A percentile compares a stretch with the other conserved stretches of the same genome.
phyloP scores from a whole-genome alignment of 768 basidiomycete species.

The Hypsizygus marmoreus region DNA sequence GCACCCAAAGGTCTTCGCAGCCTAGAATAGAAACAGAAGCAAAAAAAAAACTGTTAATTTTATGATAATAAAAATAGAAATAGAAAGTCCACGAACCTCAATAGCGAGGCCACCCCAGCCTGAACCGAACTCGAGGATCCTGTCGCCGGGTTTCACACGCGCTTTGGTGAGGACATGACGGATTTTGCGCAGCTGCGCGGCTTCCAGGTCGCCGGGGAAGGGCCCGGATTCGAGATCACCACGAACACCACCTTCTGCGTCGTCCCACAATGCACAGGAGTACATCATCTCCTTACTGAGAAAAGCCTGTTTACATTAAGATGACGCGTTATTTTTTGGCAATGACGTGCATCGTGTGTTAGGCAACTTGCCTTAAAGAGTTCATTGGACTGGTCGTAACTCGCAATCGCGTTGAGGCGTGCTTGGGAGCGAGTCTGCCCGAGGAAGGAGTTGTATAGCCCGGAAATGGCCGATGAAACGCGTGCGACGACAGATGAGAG shows the following conservation, averaged over 20 bases:
- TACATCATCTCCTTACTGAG: slow-evolving; percentile 93
- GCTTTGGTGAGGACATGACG: slow-evolving; percentile 78
- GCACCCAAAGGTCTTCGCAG: slow-evolving; percentile 70
- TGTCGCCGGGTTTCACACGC: slow-evolving; percentile 74
- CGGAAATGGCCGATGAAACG: slow-evolving; percentile 58
- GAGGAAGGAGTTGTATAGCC: slow-evolving; percentile 69
- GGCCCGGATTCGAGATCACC: slow-evolving; percentile 65
- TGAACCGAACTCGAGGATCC: slow-evolving; percentile 87
- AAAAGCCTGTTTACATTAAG: slow-evolving; percentile 52
- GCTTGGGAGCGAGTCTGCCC: slow-evolving; percentile 75
- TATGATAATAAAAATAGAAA: too few species aligned
- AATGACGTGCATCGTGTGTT: not conserved
- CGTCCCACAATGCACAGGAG: slow-evolving; percentile 83
- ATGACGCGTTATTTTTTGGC: not conserved
- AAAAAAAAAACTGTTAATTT: not conserved
- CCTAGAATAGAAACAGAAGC: slow-evolving; percentile 36
- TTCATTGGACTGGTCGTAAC: slow-evolving; percentile 91
- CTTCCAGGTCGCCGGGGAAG: slow-evolving; percentile 68
- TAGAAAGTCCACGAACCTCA: slow-evolving; percentile 55
- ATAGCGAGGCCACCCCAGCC: slow-evolving; percentile 96
- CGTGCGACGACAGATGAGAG: slow-evolving; percentile 58
- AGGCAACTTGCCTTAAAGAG: slow-evolving; percentile 71
- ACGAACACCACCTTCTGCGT: slow-evolving; percentile 78
- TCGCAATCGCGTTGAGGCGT: slow-evolving; percentile 79
- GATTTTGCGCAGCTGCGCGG: slow-evolving; percentile 83